Percentiles rank a stretch among this genome's conserved stretches.
phyloP scores from a whole-genome alignment of 78 protist genomes.

The Dictyostelium intermedium region DNA sequence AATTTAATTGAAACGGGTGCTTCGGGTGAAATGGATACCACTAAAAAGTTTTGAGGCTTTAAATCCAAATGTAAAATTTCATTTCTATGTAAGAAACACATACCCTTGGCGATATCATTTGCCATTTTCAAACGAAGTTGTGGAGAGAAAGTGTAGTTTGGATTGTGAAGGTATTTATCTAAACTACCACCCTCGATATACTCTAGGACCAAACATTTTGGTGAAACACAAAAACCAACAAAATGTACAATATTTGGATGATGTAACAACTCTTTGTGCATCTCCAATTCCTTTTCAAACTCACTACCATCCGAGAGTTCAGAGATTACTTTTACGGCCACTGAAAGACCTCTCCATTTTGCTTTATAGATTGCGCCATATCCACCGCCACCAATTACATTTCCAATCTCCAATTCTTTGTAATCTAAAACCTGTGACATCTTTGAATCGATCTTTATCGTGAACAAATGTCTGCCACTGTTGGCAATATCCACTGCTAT shows the following conservation, averaged over 20 bases:
- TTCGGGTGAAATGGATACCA: constrained; percentile 29
- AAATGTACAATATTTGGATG: constrained; percentile 76
- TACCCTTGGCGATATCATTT: constrained; percentile 77
- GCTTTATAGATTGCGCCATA: constrained; percentile 71
- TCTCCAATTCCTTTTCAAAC: constrained; percentile 73
- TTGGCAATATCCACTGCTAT: constrained; percentile 42
- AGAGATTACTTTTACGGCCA: constrained; percentile 48
- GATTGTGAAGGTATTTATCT: constrained; percentile 49
- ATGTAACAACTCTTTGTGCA: constrained; percentile 74
- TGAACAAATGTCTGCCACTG: constrained; percentile 20
- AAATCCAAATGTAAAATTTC: constrained; percentile 78
- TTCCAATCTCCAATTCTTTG: constrained; percentile 50
- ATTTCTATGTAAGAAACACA: constrained; percentile 76
- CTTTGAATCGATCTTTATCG: constrained; percentile 59
- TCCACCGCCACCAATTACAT: constrained; percentile 74
- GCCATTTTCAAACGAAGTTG: constrained; percentile 72
- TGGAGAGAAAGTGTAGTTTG: constrained; percentile 20
- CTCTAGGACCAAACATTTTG: constrained; percentile 63
- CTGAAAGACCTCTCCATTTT: constrained; percentile 57
- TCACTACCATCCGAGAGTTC: constrained; percentile 58
- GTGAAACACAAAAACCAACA: constrained; percentile 72
- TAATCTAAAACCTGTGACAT: constrained; percentile 74
- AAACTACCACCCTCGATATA: constrained; percentile 72
- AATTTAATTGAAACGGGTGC: constrained; percentile 69
- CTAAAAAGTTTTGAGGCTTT: constrained; percentile 79